Conservation (phyloP, 768 basidiomycete species). For the Kwoniella dejecticola region DNA sequence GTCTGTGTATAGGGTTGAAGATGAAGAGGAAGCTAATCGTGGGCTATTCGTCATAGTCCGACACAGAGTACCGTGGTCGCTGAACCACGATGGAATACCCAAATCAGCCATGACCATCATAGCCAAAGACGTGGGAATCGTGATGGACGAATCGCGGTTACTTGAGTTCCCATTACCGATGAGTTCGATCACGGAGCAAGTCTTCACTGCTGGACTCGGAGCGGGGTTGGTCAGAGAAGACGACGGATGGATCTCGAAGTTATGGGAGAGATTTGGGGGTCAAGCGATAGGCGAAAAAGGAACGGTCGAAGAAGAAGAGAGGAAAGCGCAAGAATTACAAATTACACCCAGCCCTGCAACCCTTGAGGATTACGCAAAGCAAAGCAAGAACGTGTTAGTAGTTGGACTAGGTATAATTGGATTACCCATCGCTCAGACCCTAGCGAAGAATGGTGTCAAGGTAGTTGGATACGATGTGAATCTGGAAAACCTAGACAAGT, state of each 20-base stretch:
- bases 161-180: slow-evolving; percentile 39
- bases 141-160: slow-evolving; percentile 48
- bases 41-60: slow-evolving; percentile 27
- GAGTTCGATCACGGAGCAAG: slow-evolving; percentile 34
- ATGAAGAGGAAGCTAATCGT: too few species aligned
- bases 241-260: slow-evolving; percentile 39
- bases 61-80: slow-evolving; percentile 42
- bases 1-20: neutral
- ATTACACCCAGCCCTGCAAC: slow-evolving; percentile 15
- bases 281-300: slow-evolving; percentile 29
- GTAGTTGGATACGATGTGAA: slow-evolving; percentile 38
- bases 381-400: slow-evolving; percentile 36
- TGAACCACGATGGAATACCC: slow-evolving; percentile 37
- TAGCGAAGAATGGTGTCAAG: slow-evolving; percentile 34
- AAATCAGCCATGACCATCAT: slow-evolving; percentile 53
- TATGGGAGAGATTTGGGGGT: slow-evolving; percentile 41
- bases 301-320: slow-evolving; percentile 30
- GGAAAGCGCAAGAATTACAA: slow-evolving; percentile 33
- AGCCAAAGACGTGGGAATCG: slow-evolving; percentile 49
- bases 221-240: slow-evolving; percentile 38
- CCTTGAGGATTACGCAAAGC: neutral
- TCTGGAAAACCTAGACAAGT: slow-evolving; percentile 21
- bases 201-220: slow-evolving; percentile 36
- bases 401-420: slow-evolving; percentile 48
- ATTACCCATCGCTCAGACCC: slow-evolving; percentile 33